A percentile compares a stretch with the other conserved stretches of the same genome.
Conservation (phyloP, 352 stramenopile species). For the Pseudoperonospora humuli region DNA sequence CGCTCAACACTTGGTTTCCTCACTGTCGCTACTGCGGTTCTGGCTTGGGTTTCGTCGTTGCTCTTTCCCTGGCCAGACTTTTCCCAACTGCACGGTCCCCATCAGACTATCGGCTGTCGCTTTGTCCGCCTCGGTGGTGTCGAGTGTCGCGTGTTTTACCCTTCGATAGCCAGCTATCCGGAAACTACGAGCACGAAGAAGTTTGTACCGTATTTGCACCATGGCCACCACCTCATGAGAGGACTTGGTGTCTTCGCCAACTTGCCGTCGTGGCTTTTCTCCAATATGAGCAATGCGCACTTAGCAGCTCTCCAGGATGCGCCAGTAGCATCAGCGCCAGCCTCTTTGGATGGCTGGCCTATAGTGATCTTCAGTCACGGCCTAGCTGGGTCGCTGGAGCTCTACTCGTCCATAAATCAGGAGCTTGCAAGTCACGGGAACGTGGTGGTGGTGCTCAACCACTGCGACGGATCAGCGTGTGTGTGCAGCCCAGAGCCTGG, state of each 20-base stretch:
- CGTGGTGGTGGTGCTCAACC: constrained; percentile 51
- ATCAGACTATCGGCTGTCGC: constrained; percentile 40
- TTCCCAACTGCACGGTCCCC: constrained; percentile 28
- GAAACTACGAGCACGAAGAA: neutral
- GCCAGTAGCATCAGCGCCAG: constrained; percentile 19
- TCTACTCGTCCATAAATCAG: constrained; percentile 58
- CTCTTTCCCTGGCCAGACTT: constrained; percentile 54
- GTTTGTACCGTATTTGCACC: constrained; percentile 31
- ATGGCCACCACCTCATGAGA: constrained; percentile 43
- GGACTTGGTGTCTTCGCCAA: constrained; percentile 42
- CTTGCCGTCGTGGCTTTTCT: constrained; percentile 46
- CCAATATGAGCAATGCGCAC: constrained; percentile 39
- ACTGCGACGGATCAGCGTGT: constrained; percentile 56
- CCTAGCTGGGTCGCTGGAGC: constrained; percentile 42
- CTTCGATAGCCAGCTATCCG: constrained; percentile 15
- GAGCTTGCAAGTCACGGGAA: constrained; percentile 55
- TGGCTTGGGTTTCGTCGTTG: constrained; percentile 26
- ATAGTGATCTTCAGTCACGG: constrained; percentile 61
- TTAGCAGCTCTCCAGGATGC: constrained; percentile 36
- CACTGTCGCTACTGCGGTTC: constrained; percentile 2
- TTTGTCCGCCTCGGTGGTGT: constrained; percentile 31
- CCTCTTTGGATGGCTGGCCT: constrained; percentile 27
- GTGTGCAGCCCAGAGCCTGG: constrained; percentile 36
- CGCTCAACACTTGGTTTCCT: constrained; percentile 4
- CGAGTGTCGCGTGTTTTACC: constrained; percentile 66